Percentiles rank a stretch among this genome's conserved stretches.
These are phyloP conservation scores for Vitis labrusca DNA, from an alignment of 164 flowering plant genomes.

Conservation along the genomic window DNA sequence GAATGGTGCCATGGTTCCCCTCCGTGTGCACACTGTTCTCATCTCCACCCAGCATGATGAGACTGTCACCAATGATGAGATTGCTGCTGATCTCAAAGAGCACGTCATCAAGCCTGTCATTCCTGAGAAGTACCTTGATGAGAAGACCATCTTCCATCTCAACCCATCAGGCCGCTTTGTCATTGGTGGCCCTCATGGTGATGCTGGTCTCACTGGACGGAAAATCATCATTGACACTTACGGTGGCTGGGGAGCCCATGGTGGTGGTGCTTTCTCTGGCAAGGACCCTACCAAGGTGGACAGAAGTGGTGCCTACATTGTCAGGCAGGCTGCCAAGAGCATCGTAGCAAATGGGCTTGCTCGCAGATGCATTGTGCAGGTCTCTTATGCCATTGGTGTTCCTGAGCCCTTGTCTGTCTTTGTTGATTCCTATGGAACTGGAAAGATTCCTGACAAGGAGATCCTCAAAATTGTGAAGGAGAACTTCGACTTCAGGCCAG, in stretches of 20 bases:
- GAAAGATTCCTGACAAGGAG: slow-evolving; percentile 73
- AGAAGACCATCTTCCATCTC: slow-evolving; percentile 82
- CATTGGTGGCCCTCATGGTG: slow-evolving; percentile 84
- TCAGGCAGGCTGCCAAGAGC: slow-evolving; percentile 82
- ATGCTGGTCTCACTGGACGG: slow-evolving; percentile 80
- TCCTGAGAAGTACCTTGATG: slow-evolving; percentile 74
- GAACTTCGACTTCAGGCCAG: slow-evolving; percentile 78
- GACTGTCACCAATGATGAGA: slow-evolving; percentile 76
- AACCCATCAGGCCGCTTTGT: slow-evolving; percentile 84
- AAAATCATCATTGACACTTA: slow-evolving; percentile 81
- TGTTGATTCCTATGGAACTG: slow-evolving; percentile 66
- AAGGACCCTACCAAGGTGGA: slow-evolving; percentile 85
- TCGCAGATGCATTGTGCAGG: slow-evolving; percentile 71
- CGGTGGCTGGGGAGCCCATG: slow-evolving; percentile 88
- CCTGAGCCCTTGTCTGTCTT: slow-evolving; percentile 80
- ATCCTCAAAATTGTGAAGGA: slow-evolving; percentile 75
- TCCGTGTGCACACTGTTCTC: slow-evolving; percentile 77
- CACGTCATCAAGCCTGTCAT: slow-evolving; percentile 74
- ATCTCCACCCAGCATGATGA: slow-evolving; percentile 84
- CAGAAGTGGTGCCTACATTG: slow-evolving; percentile 79
- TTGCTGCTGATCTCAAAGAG: slow-evolving; percentile 80
- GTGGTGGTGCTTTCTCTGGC: slow-evolving; percentile 84
- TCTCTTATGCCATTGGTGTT: slow-evolving; percentile 79
- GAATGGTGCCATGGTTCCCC: slow-evolving; percentile 76
- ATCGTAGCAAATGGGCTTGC: slow-evolving; percentile 77